phyloP scores from a whole-genome alignment of 2,329 filamentous ascomycete genomes.

The Aureobasidium zeae region DNA sequence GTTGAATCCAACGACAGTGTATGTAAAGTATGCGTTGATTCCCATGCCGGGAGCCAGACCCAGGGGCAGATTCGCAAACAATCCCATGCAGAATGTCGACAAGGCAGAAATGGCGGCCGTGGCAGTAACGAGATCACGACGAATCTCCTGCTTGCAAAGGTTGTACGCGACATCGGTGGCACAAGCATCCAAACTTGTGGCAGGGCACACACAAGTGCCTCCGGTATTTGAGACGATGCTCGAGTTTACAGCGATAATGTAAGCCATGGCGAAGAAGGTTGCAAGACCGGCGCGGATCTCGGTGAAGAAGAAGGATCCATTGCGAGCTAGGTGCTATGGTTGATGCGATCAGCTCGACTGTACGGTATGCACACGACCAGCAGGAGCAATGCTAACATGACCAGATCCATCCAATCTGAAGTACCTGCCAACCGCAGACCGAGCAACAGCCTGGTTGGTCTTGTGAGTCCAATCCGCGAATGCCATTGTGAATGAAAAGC shows the following conservation, averaged over 20 bases:
- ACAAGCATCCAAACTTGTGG: conserved; percentile 43
- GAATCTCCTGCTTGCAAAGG: conserved; percentile 53
- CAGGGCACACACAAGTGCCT: conserved; percentile 66
- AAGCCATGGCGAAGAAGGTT: conserved; percentile 61
- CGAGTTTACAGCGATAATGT: conserved; percentile 60
- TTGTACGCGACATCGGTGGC: conserved; percentile 49
- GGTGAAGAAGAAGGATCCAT: conserved; percentile 69
- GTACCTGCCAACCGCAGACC: conserved; percentile 57
- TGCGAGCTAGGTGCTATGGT: conserved; percentile 55
- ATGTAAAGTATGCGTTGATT: conserved; percentile 80
- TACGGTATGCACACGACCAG: conserved; percentile 15
- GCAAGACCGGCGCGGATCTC: conserved; percentile 76
- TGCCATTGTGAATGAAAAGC: conserved; percentile 13
- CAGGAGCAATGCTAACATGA: conserved; percentile 48
- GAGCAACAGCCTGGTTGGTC: conserved; percentile 45
- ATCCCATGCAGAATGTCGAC: conserved; percentile 72
- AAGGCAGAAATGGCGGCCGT: conserved; percentile 75
- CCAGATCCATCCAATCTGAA: conserved; percentile 76
- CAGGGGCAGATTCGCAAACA: conserved; percentile 56
- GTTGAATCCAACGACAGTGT: conserved; percentile 68
- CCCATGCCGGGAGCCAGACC: conserved; percentile 69
- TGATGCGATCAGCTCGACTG: conserved; percentile 17
- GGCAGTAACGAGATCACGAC: conserved; percentile 72
- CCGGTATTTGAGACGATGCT: conserved; percentile 61
- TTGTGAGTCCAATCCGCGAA: conserved; percentile 22